A percentile compares a stretch with the other conserved stretches of the same genome.
These are phyloP conservation scores for Phylloporus sp. DNA, from an alignment of 768 basidiomycete species.

Conservation along the genomic window DNA sequence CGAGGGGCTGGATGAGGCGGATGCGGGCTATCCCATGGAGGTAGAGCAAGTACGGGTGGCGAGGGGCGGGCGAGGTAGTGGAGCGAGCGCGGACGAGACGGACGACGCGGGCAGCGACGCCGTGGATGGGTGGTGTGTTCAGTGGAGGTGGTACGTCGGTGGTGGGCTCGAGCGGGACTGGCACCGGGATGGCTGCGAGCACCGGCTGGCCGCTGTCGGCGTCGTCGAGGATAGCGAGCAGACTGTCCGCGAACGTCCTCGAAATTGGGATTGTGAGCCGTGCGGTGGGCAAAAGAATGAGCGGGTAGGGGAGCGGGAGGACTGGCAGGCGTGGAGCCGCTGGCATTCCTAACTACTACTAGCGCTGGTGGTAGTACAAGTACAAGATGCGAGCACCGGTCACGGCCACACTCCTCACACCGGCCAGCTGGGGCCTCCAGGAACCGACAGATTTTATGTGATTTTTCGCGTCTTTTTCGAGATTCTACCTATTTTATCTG, in stretches of 20 bases:
- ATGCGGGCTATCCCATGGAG: conserved; percentile 71
- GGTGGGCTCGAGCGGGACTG: conserved; percentile 20
- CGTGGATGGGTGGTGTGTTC: conserved; percentile 47
- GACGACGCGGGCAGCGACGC: conserved; percentile 67
- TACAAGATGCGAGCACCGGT: neutral
- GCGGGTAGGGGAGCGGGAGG: conserved; percentile 65
- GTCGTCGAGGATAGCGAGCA: conserved; percentile 65
- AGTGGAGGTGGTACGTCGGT: conserved; percentile 6
- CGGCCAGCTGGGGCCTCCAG: neutral
- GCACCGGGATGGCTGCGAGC: conserved; percentile 62
- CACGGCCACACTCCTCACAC: neutral
- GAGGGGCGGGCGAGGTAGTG: conserved; percentile 26
- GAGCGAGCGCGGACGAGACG: conserved; percentile 65
- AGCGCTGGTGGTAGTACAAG: conserved; percentile 1
- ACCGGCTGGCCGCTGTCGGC: conserved; percentile 61
- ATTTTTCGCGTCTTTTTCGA: conserved; percentile 60
- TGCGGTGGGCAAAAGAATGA: conserved; percentile 71
- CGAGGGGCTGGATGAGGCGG: conserved; percentile 44
- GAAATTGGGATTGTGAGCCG: conserved; percentile 66
- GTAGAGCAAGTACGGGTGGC: conserved; percentile 63
- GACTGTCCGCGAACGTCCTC: conserved; percentile 54
- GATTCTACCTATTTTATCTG: conserved; percentile 62
- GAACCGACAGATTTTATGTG: conserved; percentile 30
- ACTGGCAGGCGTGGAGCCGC: conserved; percentile 52
- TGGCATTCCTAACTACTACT: conserved; percentile 14